A percentile compares a stretch with the other conserved stretches of the same genome.
These are phyloP conservation scores for Podospora comata DNA, from an alignment of 495 filamentous ascomycete species.

Conservation along the genomic window DNA sequence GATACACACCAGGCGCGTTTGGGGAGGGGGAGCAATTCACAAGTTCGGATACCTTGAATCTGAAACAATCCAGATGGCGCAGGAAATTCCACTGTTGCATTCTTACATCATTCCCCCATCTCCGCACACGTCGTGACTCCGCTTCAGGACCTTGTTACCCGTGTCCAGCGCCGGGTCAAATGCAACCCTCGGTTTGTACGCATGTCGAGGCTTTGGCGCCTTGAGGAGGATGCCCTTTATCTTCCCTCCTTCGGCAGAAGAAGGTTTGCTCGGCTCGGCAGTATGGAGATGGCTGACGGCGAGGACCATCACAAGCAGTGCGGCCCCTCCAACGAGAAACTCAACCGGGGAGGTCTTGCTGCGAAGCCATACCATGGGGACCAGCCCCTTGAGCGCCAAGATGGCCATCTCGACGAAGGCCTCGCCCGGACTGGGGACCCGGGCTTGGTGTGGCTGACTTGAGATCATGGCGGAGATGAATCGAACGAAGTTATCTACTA, in stretches of 20 bases:
- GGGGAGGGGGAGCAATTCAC: background rate
- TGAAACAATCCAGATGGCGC: background rate
- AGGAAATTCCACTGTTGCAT: background rate
- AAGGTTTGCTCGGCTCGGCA: background rate
- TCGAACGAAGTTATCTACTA: background rate
- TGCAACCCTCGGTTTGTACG: background rate
- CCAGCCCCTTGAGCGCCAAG: slow-evolving; percentile 22
- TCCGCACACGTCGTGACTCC: background rate
- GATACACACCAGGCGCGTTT: background rate
- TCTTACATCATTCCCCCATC: background rate
- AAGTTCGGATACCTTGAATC: background rate
- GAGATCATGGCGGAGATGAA: background rate
- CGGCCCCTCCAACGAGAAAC: slow-evolving; percentile 21
- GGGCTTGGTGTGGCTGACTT: background rate
- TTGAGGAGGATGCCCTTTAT: background rate
- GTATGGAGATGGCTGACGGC: background rate
- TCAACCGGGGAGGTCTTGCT: slow-evolving; percentile 22
- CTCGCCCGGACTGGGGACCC: slow-evolving; percentile 4
- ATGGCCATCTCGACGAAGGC: slow-evolving; percentile 19
- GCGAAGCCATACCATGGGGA: slow-evolving; percentile 26
- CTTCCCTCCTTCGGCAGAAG: background rate
- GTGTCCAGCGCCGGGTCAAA: background rate
- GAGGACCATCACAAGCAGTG: background rate
- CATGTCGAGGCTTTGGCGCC: background rate
- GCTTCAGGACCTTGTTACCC: background rate